phyloP scores from a whole-genome alignment of 1,284 basidiomycete species.

The Coniferiporia sulphurascens region DNA sequence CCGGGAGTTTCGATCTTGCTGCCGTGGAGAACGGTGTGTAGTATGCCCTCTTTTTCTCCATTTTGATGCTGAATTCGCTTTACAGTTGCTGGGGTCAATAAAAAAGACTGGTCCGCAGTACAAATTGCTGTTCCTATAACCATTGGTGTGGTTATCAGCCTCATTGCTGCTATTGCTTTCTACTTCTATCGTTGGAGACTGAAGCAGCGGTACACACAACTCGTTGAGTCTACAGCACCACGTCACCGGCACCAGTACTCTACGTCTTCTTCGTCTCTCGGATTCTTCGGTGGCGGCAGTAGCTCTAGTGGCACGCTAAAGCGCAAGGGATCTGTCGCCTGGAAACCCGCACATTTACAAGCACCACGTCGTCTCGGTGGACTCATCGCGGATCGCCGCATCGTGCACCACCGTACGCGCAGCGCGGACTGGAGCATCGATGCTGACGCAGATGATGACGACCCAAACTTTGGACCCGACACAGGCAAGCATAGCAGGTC shows the following conservation, averaged over 20 bases:
- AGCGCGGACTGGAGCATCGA: slow-evolving; percentile 17
- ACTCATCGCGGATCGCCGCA: slow-evolving; percentile 7
- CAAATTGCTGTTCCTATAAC: slow-evolving; percentile 14
- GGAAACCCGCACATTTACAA: slow-evolving; percentile 14
- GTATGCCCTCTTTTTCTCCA: not conserved
- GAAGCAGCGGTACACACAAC: slow-evolving; percentile 9
- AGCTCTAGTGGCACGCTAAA: not conserved
- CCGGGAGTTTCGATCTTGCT: slow-evolving; percentile 2
- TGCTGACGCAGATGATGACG: not conserved
- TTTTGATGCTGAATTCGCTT: not conserved
- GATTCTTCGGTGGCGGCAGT: not conserved
- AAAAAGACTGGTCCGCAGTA: slow-evolving; percentile 1
- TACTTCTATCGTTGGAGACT: slow-evolving; percentile 11
- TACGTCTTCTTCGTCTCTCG: not conserved
- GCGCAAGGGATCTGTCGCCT: slow-evolving; percentile 3
- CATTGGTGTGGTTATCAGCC: slow-evolving; percentile 4
- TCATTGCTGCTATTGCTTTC: slow-evolving; percentile 6
- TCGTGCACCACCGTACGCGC: slow-evolving; percentile 11
- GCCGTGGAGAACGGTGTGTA: slow-evolving; percentile 6
- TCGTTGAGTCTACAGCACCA: not conserved
- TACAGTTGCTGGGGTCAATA: slow-evolving; percentile 1
- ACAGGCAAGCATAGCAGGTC: not conserved
- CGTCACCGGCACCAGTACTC: not conserved
- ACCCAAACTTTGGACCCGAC: not conserved
- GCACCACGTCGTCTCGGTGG: slow-evolving; percentile 13